A percentile compares a stretch with the other conserved stretches of the same genome.
These are phyloP conservation scores for Heterobasidion occidentale DNA, from an alignment of 1,284 basidiomycete species.

Conservation along the genomic window DNA sequence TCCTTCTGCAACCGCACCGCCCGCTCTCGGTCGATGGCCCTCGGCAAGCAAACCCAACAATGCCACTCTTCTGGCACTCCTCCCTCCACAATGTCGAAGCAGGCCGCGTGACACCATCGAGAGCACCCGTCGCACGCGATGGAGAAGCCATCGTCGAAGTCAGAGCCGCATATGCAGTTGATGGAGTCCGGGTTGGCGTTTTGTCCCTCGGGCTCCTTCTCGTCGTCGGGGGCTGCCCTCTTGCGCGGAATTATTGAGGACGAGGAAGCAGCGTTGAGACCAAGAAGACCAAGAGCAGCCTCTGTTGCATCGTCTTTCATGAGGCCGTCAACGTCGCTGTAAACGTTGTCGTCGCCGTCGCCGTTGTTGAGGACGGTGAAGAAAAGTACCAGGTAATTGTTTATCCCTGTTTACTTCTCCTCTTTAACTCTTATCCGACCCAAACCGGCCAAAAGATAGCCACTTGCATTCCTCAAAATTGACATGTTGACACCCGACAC, in stretches of 20 bases:
- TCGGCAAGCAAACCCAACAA: slow-evolving; percentile 54
- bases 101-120: slow-evolving; percentile 88
- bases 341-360: slow-evolving; percentile 8
- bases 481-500: too few species aligned
- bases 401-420: neutral
- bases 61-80: slow-evolving; percentile 71
- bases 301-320: slow-evolving; percentile 45
- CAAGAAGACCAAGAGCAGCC: slow-evolving; percentile 40
- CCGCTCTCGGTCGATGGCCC: slow-evolving; percentile 36
- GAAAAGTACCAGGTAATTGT: neutral
- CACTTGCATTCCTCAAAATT: too few species aligned
- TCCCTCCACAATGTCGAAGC: slow-evolving; percentile 67
- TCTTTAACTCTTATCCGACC: too few species aligned
- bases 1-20: slow-evolving; percentile 39
- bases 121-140: slow-evolving; percentile 88
- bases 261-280: slow-evolving; percentile 27
- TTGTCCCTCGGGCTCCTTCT: neutral
- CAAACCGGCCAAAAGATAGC: too few species aligned
- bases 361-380: neutral
- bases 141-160: slow-evolving; percentile 85
- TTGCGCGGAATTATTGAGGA: slow-evolving; percentile 32
- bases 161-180: slow-evolving; percentile 66
- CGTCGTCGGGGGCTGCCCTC: slow-evolving; percentile 16
- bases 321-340: slow-evolving; percentile 14
- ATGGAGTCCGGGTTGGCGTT: slow-evolving; percentile 30